Base-by-base conservation (phyloP, 371 early-diverging fungal genomes). In the Basidiobolus meristosporus region DNA sequence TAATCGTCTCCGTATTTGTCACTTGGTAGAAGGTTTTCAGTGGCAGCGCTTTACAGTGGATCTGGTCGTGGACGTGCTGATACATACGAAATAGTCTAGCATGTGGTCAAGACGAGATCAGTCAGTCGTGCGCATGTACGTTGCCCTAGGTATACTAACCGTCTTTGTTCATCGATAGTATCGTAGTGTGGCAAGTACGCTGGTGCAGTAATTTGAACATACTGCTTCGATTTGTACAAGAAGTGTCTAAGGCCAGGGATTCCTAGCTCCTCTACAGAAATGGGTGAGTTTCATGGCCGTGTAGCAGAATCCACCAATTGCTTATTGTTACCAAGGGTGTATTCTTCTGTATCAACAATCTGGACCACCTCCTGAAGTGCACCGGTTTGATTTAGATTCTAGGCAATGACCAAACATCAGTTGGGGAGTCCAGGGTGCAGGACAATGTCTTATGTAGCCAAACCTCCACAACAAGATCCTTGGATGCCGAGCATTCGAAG, bases 221-320 rank as follows among this genome's bases (percentile, higher is more conserved):
- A 59, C 1, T 54, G 40, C 37, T 69, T 71, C 21, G 79, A 74
- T 48, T 76, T 73, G 59, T 73, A 81, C 33, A 80, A 45, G 47
- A 82, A 84, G 48, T 84, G 85, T 4, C 77, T 66, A 19, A 84
- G 47, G 1, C 61, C 62, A 10, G 81, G 78, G 18, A 78, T 62
- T 2, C 75, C 73, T 3, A 70, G 54, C 31, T 77, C 78, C 19
- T 67, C 77, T 70, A 43, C 19, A 22, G 11, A 35, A 29, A 12
- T 23, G 23, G 20, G 14, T 15, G 29, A 23, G 35, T 31, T 10
- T n/a, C n/a, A n/a, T n/a, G n/a, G n/a, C n/a, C n/a, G n/a, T n/a
- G n/a, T n/a, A n/a, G n/a, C n/a, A n/a, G n/a, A n/a, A n/a, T n/a
- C n/a, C n/a, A n/a, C n/a, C n/a, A n/a, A n/a, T n/a, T n/a, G n/a